phyloP scores from a whole-genome alignment of 2,329 filamentous ascomycete genomes.

The Talaromyces pinophilus region DNA sequence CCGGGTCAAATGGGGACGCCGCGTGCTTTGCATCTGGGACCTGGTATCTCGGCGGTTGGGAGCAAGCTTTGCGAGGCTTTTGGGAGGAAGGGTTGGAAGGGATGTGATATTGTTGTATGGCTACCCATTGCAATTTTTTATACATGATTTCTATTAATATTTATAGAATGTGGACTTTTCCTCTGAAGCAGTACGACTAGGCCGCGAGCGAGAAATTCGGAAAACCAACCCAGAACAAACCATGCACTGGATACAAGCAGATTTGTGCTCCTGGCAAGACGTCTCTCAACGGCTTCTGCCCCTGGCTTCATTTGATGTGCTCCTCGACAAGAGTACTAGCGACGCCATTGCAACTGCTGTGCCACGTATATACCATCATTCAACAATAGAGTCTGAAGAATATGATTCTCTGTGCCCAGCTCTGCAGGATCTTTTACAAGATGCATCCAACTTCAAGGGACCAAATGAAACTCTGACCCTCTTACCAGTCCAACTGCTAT shows the following conservation, averaged over 20 bases:
- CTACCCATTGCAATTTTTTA: background rate
- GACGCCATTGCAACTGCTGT: conserved; percentile 39
- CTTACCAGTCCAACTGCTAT: conserved; percentile 40
- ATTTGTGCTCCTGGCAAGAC: conserved; percentile 37
- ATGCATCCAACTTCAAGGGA: background rate
- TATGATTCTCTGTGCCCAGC: background rate
- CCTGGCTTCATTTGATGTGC: conserved; percentile 36
- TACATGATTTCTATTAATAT: background rate
- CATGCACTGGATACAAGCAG: conserved; percentile 37
- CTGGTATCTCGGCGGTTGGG: conserved; percentile 38
- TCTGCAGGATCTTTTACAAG: background rate
- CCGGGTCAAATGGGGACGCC: conserved; percentile 19
- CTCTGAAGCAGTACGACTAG: conserved; percentile 39
- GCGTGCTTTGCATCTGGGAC: conserved; percentile 38
- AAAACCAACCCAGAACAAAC: conserved; percentile 25
- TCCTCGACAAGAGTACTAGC: conserved; percentile 42
- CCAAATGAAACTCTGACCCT: conserved; percentile 25
- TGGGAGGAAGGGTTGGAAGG: conserved; percentile 31
- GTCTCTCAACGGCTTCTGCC: conserved; percentile 28
- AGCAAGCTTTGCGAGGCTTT: conserved; percentile 34
- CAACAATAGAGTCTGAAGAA: background rate
- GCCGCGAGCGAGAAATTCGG: conserved; percentile 30
- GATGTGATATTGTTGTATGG: conserved; percentile 37
- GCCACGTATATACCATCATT: conserved; percentile 24
- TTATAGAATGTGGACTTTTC: conserved; percentile 42